A percentile compares a stretch with the other conserved stretches of the same genome.
Conservation (phyloP, 768 basidiomycete genomes). For the Cystofilobasidium bisporidii region DNA sequence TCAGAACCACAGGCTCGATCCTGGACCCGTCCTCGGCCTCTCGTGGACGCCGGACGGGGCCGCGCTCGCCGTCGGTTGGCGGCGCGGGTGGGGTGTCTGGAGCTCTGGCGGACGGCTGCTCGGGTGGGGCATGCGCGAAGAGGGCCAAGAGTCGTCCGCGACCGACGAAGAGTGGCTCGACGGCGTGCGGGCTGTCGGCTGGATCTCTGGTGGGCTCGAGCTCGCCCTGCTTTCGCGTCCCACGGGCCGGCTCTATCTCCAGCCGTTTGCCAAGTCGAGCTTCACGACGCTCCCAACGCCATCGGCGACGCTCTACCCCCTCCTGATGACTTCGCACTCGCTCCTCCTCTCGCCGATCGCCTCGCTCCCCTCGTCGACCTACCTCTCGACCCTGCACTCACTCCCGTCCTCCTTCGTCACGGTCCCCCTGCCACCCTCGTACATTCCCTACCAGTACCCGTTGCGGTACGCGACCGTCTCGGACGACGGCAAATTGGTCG, state of each 20-base stretch:
- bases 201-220: constrained; percentile 14
- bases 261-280: background rate
- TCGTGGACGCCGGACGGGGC: constrained; percentile 96
- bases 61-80: constrained; percentile 86
- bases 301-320: constrained; percentile 43
- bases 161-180: constrained; percentile 60
- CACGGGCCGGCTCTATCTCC: constrained; percentile 45
- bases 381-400: background rate
- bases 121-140: constrained; percentile 60
- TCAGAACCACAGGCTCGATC: constrained; percentile 28
- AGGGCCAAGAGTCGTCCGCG: constrained; percentile 24
- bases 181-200: background rate
- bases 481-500: constrained; percentile 79
- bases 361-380: constrained; percentile 1
- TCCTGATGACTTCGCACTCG: constrained; percentile 9
- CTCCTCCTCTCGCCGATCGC: constrained; percentile 11
- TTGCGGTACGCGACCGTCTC: constrained; percentile 85
- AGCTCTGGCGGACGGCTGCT: constrained; percentile 80
- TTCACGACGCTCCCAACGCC: constrained; percentile 16
- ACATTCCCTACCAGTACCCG: constrained; percentile 85
- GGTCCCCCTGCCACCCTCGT: constrained; percentile 60
- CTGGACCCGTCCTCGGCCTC: constrained; percentile 41
- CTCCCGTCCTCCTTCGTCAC: constrained; percentile 42
- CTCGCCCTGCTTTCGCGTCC: constrained; percentile 49
- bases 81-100: constrained; percentile 79